These are phyloP conservation scores for Aureobasidium pullulans DNA, from an alignment of 2,329 filamentous ascomycete genomes.

Conservation along the genomic window DNA sequence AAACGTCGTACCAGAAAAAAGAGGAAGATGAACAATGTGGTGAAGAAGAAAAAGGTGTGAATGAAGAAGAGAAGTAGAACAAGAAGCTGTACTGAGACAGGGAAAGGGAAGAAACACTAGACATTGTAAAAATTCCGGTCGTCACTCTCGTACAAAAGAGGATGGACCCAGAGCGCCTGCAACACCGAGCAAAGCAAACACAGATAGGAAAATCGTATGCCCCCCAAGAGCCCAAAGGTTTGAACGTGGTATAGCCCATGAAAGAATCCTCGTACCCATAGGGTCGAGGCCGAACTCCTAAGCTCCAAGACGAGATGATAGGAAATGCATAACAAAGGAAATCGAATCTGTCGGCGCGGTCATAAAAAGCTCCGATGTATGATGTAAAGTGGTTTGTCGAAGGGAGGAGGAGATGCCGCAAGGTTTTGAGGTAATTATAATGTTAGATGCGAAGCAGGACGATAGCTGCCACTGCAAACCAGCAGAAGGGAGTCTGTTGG, in stretches of 20 bases:
- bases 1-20: neutral
- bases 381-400: constrained; percentile 6
- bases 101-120: constrained; percentile 1
- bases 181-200: constrained; percentile 8
- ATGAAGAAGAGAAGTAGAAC: neutral
- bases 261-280: neutral
- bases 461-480: neutral
- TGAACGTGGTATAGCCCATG: constrained; percentile 14
- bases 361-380: constrained; percentile 2
- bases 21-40: neutral
- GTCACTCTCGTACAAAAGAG: constrained; percentile 3
- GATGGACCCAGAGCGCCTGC: neutral
- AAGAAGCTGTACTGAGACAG: constrained; percentile 5
- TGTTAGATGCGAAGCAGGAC: neutral
- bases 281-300: neutral
- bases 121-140: constrained; percentile 7
- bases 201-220: neutral
- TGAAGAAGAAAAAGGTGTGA: neutral
- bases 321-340: constrained; percentile 13
- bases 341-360: constrained; percentile 5
- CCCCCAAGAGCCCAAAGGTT: constrained; percentile 1
- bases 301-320: neutral
- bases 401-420: neutral
- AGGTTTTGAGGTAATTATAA: constrained; percentile 3
- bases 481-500: neutral